A percentile compares a stretch with the other conserved stretches of the same genome.
Evolutionary conservation across 140 eudicot genomes (phyloP).

Genomic region (Bidens hawaiensis): DNA sequence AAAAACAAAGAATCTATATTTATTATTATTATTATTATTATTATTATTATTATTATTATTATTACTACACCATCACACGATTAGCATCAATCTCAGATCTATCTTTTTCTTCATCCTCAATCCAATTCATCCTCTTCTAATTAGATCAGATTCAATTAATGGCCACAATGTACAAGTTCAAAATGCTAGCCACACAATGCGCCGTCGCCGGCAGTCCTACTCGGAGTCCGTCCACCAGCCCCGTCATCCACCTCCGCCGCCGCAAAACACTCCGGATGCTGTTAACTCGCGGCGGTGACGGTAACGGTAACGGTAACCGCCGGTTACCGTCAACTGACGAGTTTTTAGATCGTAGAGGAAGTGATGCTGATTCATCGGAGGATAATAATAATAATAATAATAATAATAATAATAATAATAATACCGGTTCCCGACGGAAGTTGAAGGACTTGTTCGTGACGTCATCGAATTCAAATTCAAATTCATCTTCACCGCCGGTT

Average conservation of each 20-base stretch:
- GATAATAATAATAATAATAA: slow-evolving; percentile 26
- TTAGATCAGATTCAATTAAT: neutral
- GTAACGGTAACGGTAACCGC: too few species aligned
- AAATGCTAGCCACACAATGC: slow-evolving; percentile 26
- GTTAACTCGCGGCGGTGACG: slow-evolving; percentile 11
- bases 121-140: neutral
- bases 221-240: slow-evolving; percentile 26
- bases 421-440: slow-evolving; percentile 42
- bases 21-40: too few species aligned
- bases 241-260: slow-evolving; percentile 24
- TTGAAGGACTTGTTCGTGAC: slow-evolving; percentile 79
- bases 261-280: slow-evolving; percentile 16
- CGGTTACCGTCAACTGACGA: slow-evolving; percentile 31
- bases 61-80: too few species aligned
- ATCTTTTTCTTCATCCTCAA: neutral
- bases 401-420: too few species aligned
- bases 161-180: slow-evolving; percentile 24
- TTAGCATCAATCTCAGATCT: slow-evolving; percentile 41
- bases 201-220: slow-evolving; percentile 29
- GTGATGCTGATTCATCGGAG: slow-evolving; percentile 41
- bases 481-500: slow-evolving; percentile 44
- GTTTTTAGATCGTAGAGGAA: slow-evolving; percentile 46
- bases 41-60: too few species aligned
- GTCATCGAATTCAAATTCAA: slow-evolving; percentile 29
- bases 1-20: slow-evolving; percentile 37